Evolutionary conservation across 257 asterid species (phyloP), one percentile per base, ranked within the genome.

Genomic region (Cordia subcordata): DNA sequence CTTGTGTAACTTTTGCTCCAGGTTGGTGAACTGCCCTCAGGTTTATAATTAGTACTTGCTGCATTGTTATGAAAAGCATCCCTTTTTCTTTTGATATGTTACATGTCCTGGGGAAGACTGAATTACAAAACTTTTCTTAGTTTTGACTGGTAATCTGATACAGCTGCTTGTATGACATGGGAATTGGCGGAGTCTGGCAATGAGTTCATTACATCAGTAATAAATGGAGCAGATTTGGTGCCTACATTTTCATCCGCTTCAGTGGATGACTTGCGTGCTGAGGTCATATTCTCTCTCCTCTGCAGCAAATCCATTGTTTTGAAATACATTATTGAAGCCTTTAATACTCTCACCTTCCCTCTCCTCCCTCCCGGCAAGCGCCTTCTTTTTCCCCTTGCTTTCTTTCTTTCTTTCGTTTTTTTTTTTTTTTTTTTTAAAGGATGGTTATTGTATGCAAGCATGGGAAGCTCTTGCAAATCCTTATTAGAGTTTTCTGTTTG

Each of bases 131-230:
- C 10, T 53, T 37, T 0, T 49, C 60, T n/a, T 45, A 17, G 20
- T 16, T 19, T 57, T 71, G 39, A 51, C 46, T 4, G 39, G 14
- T 49, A 63, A 32, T 77, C 60, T 21, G 61, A 23, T 81, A 70
- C 86, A 93, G 97, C 96, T 77, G 99, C 97, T 68, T 89, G 97
- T 81, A 86, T 93, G 97, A 89, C 97, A 15, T 93, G 99, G 99
- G 97, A 93, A 65, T 77, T 93, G 68, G 96, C 97, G 17, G 99
- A 89, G 69, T 93, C 97, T 0, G 96, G 97, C 66, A 77, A 71
- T 62, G 88, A 80, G 49, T 89, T 83, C 66, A 68, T 93, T 69
- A 85, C 96, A 49, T 62, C 94, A 8, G 88, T 93, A 47, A 89
- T 93, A 58, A 93, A 93, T 63, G 97, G 96, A 62, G 97, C 99